These are phyloP conservation scores for Quercus variabilis DNA, from an alignment of 306 rosid genomes.

Conservation along the genomic window DNA sequence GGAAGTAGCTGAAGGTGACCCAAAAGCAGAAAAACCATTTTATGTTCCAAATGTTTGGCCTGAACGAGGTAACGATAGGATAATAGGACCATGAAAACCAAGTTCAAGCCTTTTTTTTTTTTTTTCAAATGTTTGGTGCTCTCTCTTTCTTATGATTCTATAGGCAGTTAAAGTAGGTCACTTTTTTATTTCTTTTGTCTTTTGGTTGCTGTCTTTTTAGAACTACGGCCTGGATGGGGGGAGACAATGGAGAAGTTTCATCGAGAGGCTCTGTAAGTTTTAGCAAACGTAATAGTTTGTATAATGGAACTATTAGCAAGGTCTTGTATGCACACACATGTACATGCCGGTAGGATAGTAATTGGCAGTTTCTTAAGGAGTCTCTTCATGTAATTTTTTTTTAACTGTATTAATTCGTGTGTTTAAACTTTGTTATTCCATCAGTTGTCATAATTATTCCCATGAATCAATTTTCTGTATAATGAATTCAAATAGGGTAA, in stretches of 20 bases:
- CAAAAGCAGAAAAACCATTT: constrained; percentile 67
- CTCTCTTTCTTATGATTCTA: no score
- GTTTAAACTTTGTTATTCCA: not conserved
- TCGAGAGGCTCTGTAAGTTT: constrained; percentile 61
- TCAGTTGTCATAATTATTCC: not conserved
- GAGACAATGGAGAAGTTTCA: constrained; percentile 86
- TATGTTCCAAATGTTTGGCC: constrained; percentile 91
- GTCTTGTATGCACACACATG: not conserved
- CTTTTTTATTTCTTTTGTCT: no score
- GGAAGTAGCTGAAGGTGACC: constrained; percentile 55
- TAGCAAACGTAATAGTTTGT: constrained; percentile 2
- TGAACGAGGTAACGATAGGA: constrained; percentile 46
- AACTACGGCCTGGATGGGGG: constrained; percentile 73
- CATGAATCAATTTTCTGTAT: not conserved
- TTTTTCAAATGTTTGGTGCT: not conserved
- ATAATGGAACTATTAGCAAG: not conserved
- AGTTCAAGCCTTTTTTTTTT: not conserved
- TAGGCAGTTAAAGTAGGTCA: no score
- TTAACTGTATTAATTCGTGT: not conserved
- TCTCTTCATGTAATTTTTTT: not conserved
- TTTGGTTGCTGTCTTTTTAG: constrained; percentile 31
- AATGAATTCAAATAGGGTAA: not conserved
- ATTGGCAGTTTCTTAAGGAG: not conserved
- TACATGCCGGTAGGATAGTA: not conserved
- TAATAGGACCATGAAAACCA: not conserved